Base-by-base conservation (phyloP, 768 basidiomycete genomes). In the Termitomyces sp. region DNA sequence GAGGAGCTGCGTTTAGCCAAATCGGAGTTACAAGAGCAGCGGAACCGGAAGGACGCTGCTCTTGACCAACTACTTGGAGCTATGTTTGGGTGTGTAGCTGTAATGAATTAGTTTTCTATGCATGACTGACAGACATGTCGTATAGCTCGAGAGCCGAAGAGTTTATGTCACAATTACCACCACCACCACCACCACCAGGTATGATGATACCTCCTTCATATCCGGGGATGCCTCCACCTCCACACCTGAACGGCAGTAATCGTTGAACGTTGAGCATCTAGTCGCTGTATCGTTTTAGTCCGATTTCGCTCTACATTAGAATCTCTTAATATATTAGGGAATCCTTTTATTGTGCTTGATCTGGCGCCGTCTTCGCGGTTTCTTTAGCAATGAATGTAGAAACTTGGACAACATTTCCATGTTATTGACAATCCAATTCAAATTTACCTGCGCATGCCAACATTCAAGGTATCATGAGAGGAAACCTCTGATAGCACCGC, bases 1-100 rank as follows among this genome's bases (percentile, higher is more conserved):
- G 82, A 85, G 60, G 89, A 95, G 68, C 72, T 92, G 60, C 78
- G 82, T 35, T 71, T 76, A 16, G 69, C 81, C 8, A 78, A 79
- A 57, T 69, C 72, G 4, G 85, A 90, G 60, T 66, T 77, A 53
- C 75, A 76, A 60, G 74, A 70, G 54, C 82, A 84, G 69, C 77
- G 75, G 56, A 72, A 82, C 50, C 77, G 79, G 54, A 90, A 89
- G 63, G 88, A 90, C 48, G 69, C 62, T n/a, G 75, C 79, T 58
- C 62, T 90, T 47, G 84, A 89, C 62, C 73, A 75, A 38, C 65
- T 85, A 14, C 67, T 86, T 58, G 70, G 75, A 48, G 68, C 63
- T 3, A 66, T 70, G 48, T 85, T 85, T 68, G 83, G 84, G 84
- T 82, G 59, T 58, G 73, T 74, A 4, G 31, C 65, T n/a, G 14